A percentile compares a stretch with the other conserved stretches of the same genome.
Conservation (phyloP, 2,329 filamentous ascomycete genomes). For the Pleomassaria siparia region DNA sequence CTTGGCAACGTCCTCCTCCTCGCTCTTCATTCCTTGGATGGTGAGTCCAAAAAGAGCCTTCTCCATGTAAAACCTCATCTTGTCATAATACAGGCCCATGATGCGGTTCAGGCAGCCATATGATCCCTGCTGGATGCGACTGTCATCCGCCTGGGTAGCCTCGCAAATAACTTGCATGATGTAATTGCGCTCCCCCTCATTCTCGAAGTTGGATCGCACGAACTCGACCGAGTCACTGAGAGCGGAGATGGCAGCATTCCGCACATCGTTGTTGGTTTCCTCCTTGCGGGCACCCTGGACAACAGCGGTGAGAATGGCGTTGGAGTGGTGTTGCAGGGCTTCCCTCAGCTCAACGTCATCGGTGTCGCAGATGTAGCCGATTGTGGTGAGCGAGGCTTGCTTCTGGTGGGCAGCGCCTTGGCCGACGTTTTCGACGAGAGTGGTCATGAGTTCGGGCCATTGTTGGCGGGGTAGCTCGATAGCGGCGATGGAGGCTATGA, state of each 20-base stretch:
- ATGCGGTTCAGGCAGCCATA: constrained; percentile 98
- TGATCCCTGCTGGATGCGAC: constrained; percentile 88
- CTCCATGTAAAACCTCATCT: constrained; percentile 99
- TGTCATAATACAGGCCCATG: constrained; percentile 98
- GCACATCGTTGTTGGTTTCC: constrained; percentile 87
- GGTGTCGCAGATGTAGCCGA: constrained; percentile 97
- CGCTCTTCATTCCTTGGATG: constrained; percentile 97
- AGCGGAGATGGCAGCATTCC: constrained; percentile 87
- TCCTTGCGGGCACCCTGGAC: constrained; percentile 97
- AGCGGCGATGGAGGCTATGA: constrained; percentile 89
- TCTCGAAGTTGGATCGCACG: constrained; percentile 97
- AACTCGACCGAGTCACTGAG: constrained; percentile 97
- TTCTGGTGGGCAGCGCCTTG: constrained; percentile 85
- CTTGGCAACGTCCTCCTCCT: constrained; percentile 97
- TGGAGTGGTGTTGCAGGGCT: constrained; percentile 82
- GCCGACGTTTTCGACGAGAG: constrained; percentile 89
- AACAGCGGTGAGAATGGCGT: constrained; percentile 95
- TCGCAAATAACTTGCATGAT: constrained; percentile 99
- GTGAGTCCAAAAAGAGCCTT: constrained; percentile 97
- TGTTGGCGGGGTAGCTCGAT: constrained; percentile 92
- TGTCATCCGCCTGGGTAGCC: constrained; percentile 91
- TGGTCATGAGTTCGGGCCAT: constrained; percentile 89
- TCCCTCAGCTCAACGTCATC: constrained; percentile 84
- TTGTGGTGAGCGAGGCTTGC: constrained; percentile 91
- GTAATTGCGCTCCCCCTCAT: constrained; percentile 98